Evolutionary conservation across 495 filamentous ascomycete species (phyloP).

Genomic region (Daldinia grandis): DNA sequence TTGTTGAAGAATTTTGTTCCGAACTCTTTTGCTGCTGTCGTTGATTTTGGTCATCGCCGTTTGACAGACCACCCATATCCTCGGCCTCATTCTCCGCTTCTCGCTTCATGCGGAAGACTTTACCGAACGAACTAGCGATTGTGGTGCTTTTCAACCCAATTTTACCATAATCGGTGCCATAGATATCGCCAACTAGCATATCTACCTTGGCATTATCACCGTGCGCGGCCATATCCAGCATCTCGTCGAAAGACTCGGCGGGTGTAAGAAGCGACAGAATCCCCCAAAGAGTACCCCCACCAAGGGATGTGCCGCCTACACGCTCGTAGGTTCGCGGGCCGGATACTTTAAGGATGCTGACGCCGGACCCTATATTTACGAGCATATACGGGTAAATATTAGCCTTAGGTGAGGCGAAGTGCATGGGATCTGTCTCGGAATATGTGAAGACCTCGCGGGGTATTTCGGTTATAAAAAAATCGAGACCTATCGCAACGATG

Average conservation of each 20-base stretch:
- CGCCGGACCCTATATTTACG: conserved; percentile 98
- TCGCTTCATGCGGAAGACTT: conserved; percentile 88
- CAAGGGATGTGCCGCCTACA: conserved; percentile 93
- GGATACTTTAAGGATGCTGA: conserved; percentile 97
- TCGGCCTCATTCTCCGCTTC: conserved; percentile 78
- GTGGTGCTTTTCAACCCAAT: conserved; percentile 93
- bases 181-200: conserved; percentile 98
- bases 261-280: conserved; percentile 89
- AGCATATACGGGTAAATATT: conserved; percentile 96
- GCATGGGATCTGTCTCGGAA: conserved; percentile 85
- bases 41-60: conserved; percentile 55
- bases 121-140: conserved; percentile 95
- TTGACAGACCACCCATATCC: conserved; percentile 70
- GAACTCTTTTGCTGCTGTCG: conserved; percentile 26
- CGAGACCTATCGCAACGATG: conserved; percentile 71
- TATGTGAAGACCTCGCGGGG: conserved; percentile 97
- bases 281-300: conserved; percentile 96
- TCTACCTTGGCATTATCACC: conserved; percentile 94
- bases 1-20: conserved; percentile 20
- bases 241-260: conserved; percentile 90
- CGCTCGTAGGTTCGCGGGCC: conserved; percentile 84
- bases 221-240: conserved; percentile 90
- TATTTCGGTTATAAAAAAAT: conserved; percentile 99
- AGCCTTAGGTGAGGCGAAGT: conserved; percentile 72
- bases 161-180: conserved; percentile 93